phyloP scores from a whole-genome alignment of 805 yeast species.

The Metschnikowia kofuensis region DNA sequence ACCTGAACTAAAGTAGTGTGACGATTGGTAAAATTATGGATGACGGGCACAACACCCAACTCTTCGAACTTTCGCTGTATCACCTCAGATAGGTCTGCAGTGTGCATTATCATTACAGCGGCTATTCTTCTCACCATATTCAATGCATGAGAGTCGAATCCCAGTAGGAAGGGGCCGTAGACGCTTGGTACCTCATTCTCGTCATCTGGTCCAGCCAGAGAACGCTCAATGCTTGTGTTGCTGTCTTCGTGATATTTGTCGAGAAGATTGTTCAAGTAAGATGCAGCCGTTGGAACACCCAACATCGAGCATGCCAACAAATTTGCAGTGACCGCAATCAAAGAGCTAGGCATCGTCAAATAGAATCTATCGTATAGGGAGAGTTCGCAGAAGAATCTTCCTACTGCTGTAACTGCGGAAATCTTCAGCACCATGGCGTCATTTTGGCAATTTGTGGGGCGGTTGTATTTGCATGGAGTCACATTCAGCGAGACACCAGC shows the following conservation, averaged over 20 bases:
- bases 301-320: conserved; percentile 54
- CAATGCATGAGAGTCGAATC: conserved; percentile 40
- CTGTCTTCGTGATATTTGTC: not conserved
- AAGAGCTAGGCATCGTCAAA: conserved; percentile 43
- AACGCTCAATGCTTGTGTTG: conserved; percentile 3
- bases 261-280: conserved; percentile 12
- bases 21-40: conserved; percentile 27
- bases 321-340: conserved; percentile 49
- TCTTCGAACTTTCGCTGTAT: conserved; percentile 48
- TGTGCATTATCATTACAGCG: conserved; percentile 41
- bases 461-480: conserved; percentile 26
- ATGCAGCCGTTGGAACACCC: conserved; percentile 42
- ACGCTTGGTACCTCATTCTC: conserved; percentile 43
- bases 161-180: conserved; percentile 48
- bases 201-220: conserved; percentile 28
- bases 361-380: conserved; percentile 50
- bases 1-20: conserved; percentile 13
- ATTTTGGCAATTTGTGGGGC: conserved; percentile 10
- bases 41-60: conserved; percentile 52
- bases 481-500: conserved; percentile 23
- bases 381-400: conserved; percentile 53
- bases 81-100: conserved; percentile 49
- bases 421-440: conserved; percentile 29
- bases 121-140: conserved; percentile 40
- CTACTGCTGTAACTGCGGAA: conserved; percentile 54